phyloP scores from a whole-genome alignment of 2,329 filamentous ascomycete species.

The Paecilomyces niveus region DNA sequence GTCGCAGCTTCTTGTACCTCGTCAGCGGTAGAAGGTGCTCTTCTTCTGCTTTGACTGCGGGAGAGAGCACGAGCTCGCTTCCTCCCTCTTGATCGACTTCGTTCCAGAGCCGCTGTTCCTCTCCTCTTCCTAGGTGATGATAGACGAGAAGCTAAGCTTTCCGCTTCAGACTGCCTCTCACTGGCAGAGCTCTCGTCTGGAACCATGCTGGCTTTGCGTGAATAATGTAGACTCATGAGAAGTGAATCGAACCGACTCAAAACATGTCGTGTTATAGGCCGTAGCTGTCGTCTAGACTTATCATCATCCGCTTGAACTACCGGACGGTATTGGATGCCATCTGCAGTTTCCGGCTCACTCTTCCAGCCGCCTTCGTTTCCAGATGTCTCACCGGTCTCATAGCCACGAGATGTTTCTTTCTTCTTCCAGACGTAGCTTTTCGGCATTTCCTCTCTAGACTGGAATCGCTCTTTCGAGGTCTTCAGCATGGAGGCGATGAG shows the following conservation, averaged over 20 bases:
- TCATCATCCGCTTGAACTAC: constrained; percentile 65
- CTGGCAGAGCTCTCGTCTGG: constrained; percentile 18
- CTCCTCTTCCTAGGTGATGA: constrained; percentile 7
- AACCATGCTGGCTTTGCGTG: constrained; percentile 46
- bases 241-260: constrained; percentile 63
- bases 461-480: constrained; percentile 60
- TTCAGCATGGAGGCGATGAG: constrained; percentile 60
- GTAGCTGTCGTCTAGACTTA: constrained; percentile 55
- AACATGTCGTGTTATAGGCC: constrained; percentile 63
- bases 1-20: background rate
- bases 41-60: constrained; percentile 1
- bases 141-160: constrained; percentile 14
- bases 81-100: constrained; percentile 17
- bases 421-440: constrained; percentile 1
- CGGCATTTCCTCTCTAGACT: constrained; percentile 29
- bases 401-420: background rate
- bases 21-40: constrained; percentile 2
- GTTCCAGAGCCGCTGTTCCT: background rate
- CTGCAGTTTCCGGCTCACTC: constrained; percentile 9
- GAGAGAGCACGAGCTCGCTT: constrained; percentile 15
- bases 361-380: constrained; percentile 13
- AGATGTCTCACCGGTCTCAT: background rate
- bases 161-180: constrained; percentile 22
- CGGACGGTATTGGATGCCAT: constrained; percentile 30
- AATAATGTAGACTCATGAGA: constrained; percentile 62